These are phyloP conservation scores for Extremus antarcticus DNA, from an alignment of 495 filamentous ascomycete species.

Conservation along the genomic window DNA sequence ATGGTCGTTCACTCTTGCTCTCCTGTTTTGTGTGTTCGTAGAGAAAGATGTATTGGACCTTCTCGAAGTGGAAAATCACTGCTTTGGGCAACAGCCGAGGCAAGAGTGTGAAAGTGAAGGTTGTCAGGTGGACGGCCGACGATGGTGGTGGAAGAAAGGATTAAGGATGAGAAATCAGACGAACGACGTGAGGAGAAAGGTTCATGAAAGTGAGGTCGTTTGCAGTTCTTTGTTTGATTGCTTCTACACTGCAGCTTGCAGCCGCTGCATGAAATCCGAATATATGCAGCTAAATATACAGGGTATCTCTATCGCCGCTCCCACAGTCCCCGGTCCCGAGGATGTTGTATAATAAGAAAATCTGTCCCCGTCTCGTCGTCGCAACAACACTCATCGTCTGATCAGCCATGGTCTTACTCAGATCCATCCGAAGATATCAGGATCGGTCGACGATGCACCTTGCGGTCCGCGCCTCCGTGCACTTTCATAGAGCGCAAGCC, in stretches of 20 bases:
- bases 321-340: too few species aligned
- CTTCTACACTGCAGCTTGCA: background rate
- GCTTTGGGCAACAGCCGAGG: background rate
- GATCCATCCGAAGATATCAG: conserved; percentile 61
- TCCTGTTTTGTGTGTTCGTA: too few species aligned
- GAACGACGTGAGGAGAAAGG: background rate
- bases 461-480: conserved; percentile 50
- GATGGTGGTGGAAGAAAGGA: too few species aligned
- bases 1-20: too few species aligned
- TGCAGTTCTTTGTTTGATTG: background rate
- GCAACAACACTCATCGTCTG: too few species aligned
- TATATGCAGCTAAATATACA: background rate
- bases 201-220: background rate
- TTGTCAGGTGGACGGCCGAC: too few species aligned
- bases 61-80: background rate
- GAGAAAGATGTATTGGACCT: background rate
- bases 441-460: conserved; percentile 64
- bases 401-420: too few species aligned
- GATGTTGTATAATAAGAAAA: too few species aligned
- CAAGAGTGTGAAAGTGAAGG: background rate
- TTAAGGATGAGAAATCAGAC: background rate
- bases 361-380: too few species aligned
- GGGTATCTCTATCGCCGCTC: background rate
- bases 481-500: conserved; percentile 60
- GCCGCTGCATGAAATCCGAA: background rate